Percentiles rank a stretch among this genome's conserved stretches.
Evolutionary conservation across 1,139 yeast genomes (phyloP).

Genomic region (Nematodospora anomalae): DNA sequence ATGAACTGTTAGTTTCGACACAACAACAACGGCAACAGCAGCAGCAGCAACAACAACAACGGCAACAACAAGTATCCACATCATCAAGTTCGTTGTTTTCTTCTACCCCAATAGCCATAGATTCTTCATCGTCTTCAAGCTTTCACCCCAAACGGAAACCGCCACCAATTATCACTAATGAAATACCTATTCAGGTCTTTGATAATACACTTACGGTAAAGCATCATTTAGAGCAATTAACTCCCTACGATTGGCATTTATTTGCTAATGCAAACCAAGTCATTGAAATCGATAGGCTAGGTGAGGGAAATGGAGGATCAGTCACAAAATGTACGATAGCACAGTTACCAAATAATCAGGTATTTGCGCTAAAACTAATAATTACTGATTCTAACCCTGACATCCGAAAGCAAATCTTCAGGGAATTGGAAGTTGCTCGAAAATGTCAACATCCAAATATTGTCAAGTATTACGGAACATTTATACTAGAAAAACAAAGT

Average conservation of each 20-base stretch:
- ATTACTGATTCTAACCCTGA: constrained; percentile 78
- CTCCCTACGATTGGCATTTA: constrained; percentile 76
- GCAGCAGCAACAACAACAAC: neutral
- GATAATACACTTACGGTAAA: constrained; percentile 8
- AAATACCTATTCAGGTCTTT: constrained; percentile 18
- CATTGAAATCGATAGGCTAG: constrained; percentile 56
- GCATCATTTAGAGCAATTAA: constrained; percentile 52
- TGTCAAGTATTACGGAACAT: constrained; percentile 91
- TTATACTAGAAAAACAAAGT: constrained; percentile 68
- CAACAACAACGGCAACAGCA: constrained; percentile 2
- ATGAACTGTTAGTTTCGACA: neutral
- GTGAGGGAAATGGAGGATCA: constrained; percentile 95
- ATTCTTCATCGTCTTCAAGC: constrained; percentile 8
- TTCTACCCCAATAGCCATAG: constrained; percentile 10
- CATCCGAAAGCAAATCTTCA: constrained; percentile 76
- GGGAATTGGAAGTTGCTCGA: constrained; percentile 87
- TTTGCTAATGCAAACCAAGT: constrained; percentile 50
- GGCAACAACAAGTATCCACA: constrained; percentile 4
- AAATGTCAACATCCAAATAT: constrained; percentile 81
- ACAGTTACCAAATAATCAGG: constrained; percentile 31
- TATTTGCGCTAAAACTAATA: constrained; percentile 86
- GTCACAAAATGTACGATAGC: constrained; percentile 64
- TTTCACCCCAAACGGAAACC: constrained; percentile 35
- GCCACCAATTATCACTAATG: constrained; percentile 45
- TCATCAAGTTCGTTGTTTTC: constrained; percentile 13